These are phyloP conservation scores for Coelastrella sp. DNA, from an alignment of 139 green algal genomes.

Conservation along the genomic window DNA sequence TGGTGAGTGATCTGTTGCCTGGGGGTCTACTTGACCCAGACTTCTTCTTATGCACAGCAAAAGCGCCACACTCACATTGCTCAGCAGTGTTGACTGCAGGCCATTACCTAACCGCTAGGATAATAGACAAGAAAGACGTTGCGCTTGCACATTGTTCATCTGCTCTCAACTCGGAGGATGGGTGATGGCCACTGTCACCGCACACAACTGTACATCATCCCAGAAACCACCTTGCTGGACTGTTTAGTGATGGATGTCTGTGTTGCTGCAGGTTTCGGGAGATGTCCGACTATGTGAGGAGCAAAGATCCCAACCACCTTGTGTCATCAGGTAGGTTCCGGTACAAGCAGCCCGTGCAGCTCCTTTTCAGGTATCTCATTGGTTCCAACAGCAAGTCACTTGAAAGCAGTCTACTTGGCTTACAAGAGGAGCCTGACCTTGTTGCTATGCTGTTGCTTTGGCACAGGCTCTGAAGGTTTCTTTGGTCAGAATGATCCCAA, in stretches of 20 bases:
- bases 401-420: background rate
- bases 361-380: background rate
- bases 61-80: too few relatives aligned
- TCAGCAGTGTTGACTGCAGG: too few relatives aligned
- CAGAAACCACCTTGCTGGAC: too few relatives aligned
- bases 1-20: background rate
- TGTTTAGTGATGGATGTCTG: background rate
- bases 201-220: too few relatives aligned
- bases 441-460: slow-evolving; percentile 17
- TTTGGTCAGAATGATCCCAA: slow-evolving; percentile 56
- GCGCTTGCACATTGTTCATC: too few relatives aligned
- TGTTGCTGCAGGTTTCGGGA: slow-evolving; percentile 48
- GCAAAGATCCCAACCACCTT: slow-evolving; percentile 67
- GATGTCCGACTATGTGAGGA: slow-evolving; percentile 69
- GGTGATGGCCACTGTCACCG: too few relatives aligned
- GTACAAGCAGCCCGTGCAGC: background rate
- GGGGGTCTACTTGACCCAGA: too few relatives aligned
- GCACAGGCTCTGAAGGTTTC: slow-evolving; percentile 75
- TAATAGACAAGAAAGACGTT: too few relatives aligned
- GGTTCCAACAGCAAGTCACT: background rate
- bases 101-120: too few relatives aligned
- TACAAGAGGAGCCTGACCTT: background rate
- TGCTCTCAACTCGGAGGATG: too few relatives aligned
- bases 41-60: too few relatives aligned
- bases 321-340: slow-evolving; percentile 30